A percentile compares a stretch with the other conserved stretches of the same genome.
phyloP scores from a whole-genome alignment of 345 rosid species.

The Eucalyptus regnans region DNA sequence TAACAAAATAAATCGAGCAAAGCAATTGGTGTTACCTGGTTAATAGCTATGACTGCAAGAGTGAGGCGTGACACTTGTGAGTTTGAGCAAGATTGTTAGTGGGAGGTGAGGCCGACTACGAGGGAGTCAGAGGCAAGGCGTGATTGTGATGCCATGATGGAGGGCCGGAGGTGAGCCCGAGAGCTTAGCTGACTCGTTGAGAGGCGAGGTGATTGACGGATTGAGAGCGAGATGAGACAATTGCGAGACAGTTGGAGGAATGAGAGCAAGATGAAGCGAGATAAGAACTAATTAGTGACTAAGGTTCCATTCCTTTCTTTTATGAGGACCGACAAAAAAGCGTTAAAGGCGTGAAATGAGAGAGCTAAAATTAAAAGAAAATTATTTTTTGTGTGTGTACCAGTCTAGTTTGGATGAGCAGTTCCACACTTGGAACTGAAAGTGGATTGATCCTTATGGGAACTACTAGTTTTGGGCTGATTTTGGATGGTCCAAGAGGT shows the following conservation, averaged over 20 bases:
- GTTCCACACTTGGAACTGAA: accelerated
- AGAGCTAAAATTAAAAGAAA: background rate
- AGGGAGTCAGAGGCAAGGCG: background rate
- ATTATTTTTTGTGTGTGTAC: too few relatives aligned
- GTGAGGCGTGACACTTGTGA: background rate
- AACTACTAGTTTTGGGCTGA: accelerated
- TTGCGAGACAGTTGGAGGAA: background rate
- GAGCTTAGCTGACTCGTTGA: background rate
- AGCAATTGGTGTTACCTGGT: background rate
- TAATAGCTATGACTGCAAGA: background rate
- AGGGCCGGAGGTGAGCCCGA: background rate
- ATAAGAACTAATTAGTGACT: background rate
- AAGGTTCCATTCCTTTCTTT: background rate
- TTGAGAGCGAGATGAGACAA: background rate
- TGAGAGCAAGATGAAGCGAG: background rate
- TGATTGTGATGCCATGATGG: background rate
- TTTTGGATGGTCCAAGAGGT: too few relatives aligned
- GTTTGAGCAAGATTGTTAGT: background rate
- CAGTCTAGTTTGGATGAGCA: accelerated
- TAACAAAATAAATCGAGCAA: background rate
- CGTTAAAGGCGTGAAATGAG: background rate
- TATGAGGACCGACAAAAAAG: background rate
- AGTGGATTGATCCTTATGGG: too few relatives aligned
- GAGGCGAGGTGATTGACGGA: accelerated
- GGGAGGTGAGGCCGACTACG: background rate